Evolutionary conservation across 1,284 basidiomycete genomes (phyloP).

Genomic region (Cutaneotrichosporon daszewskae): DNA sequence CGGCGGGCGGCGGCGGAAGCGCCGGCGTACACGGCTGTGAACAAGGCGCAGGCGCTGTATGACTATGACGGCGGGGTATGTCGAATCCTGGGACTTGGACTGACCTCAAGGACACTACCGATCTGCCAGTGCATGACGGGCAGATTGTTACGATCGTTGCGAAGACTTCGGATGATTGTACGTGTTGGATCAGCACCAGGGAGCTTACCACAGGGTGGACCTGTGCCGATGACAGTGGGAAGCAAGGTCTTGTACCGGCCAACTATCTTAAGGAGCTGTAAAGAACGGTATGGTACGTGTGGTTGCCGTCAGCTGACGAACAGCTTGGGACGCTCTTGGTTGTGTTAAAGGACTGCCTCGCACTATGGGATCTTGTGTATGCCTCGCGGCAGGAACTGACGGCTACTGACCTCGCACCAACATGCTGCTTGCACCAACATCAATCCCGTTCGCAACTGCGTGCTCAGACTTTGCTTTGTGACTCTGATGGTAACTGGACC

Average conservation of each 20-base stretch:
- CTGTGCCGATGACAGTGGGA: conserved; percentile 39
- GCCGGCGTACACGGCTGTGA: conserved; percentile 1
- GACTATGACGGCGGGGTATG: conserved; percentile 37
- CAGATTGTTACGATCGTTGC: conserved; percentile 41
- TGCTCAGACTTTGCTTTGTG: no score
- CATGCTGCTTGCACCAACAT: no score
- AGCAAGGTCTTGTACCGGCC: conserved; percentile 38
- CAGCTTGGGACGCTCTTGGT: no score
- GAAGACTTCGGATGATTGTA: conserved; percentile 42
- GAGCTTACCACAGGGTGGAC: conserved; percentile 38
- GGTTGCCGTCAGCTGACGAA: no score
- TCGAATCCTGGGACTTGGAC: not conserved
- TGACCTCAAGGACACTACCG: conserved; percentile 29
- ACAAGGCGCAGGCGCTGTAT: conserved; percentile 37
- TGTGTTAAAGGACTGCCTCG: no score
- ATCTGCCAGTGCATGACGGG: conserved; percentile 31
- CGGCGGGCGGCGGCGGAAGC: not conserved
- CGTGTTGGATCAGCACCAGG: conserved; percentile 9
- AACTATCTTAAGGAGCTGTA: conserved; percentile 39
- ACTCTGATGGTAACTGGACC: no score
- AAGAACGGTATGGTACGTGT: no score
- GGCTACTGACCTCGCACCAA: no score
- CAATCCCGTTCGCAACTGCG: no score
- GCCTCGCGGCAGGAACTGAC: no score
- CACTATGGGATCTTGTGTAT: no score